Conservation (phyloP, 495 filamentous ascomycete genomes). For the Alectoria sarmentosa region DNA sequence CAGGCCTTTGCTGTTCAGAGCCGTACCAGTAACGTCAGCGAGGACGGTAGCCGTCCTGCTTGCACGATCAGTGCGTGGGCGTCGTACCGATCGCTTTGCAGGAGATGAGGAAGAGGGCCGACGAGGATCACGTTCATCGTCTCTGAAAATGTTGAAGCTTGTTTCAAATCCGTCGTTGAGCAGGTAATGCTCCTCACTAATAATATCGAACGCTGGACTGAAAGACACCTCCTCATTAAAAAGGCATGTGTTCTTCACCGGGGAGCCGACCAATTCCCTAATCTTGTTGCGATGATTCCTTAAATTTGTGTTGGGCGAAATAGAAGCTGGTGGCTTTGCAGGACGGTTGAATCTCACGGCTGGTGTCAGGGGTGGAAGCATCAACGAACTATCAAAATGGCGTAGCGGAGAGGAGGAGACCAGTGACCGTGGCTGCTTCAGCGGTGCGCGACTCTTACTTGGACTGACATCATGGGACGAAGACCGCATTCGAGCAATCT, state of each 20-base stretch:
- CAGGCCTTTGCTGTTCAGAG: slow-evolving; percentile 43
- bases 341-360: slow-evolving; percentile 80
- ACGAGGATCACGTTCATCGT: slow-evolving; percentile 44
- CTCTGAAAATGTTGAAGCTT: slow-evolving; percentile 68
- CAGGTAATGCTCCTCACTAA: slow-evolving; percentile 28
- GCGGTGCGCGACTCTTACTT: slow-evolving; percentile 48
- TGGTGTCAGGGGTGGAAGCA: slow-evolving; percentile 78
- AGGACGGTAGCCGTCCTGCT: slow-evolving; percentile 53
- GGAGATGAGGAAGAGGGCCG: slow-evolving; percentile 62
- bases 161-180: slow-evolving; percentile 45
- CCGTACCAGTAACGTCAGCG: slow-evolving; percentile 54
- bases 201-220: slow-evolving; percentile 69
- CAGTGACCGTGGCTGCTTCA: slow-evolving; percentile 38
- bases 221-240: slow-evolving; percentile 58
- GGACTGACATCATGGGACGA: slow-evolving; percentile 88
- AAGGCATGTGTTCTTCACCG: slow-evolving; percentile 64
- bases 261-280: slow-evolving; percentile 81
- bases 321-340: slow-evolving; percentile 71
- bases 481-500: slow-evolving; percentile 87
- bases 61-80: slow-evolving; percentile 51
- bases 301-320: slow-evolving; percentile 93
- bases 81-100: slow-evolving; percentile 62
- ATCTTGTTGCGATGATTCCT: slow-evolving; percentile 84
- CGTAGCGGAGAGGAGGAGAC: slow-evolving; percentile 58
- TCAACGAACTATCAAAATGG: slow-evolving; percentile 47